Percentiles rank a stretch among this genome's conserved stretches.
Conservation (phyloP, 176 grass and related monocot species). For the Eleusine indica region DNA sequence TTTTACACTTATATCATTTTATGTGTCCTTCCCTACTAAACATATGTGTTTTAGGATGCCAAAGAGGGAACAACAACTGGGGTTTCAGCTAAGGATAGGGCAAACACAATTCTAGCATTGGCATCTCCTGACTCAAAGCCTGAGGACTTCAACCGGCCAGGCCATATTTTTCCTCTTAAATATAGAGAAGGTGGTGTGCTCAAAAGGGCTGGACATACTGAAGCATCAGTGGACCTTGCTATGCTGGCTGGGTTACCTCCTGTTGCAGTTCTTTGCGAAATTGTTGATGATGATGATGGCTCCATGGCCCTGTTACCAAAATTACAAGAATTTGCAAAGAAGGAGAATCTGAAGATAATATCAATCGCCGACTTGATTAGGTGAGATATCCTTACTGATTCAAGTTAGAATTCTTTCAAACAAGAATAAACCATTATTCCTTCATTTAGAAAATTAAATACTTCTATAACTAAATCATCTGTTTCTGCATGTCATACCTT, state of each 20-base stretch:
- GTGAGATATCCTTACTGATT: conserved; percentile 49
- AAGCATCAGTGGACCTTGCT: conserved; percentile 94
- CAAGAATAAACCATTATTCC: background rate
- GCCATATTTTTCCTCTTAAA: conserved; percentile 95
- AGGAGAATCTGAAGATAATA: conserved; percentile 86
- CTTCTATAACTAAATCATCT: background rate
- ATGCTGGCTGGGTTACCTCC: conserved; percentile 81
- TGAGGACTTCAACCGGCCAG: conserved; percentile 83
- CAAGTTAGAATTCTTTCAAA: background rate
- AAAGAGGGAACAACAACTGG: conserved; percentile 95
- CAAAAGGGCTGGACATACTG: conserved; percentile 96
- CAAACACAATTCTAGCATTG: conserved; percentile 71
- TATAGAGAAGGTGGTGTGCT: conserved; percentile 96
- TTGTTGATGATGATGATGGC: conserved; percentile 87
- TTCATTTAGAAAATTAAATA: conserved; percentile 14
- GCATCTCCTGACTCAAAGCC: conserved; percentile 77
- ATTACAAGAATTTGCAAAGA: conserved; percentile 74
- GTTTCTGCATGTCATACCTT: conserved; percentile 7
- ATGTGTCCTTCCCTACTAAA: conserved; percentile 18
- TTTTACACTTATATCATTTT: background rate
- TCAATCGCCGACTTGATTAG: conserved; percentile 91
- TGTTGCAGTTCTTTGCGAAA: conserved; percentile 83
- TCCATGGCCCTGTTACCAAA: conserved; percentile 95
- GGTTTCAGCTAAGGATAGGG: conserved; percentile 84
- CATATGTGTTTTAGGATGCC: conserved; percentile 63